Percentiles rank a stretch among this genome's conserved stretches.
Evolutionary conservation across 139 green algal species (phyloP).

Genomic region (Chlorella sp.): DNA sequence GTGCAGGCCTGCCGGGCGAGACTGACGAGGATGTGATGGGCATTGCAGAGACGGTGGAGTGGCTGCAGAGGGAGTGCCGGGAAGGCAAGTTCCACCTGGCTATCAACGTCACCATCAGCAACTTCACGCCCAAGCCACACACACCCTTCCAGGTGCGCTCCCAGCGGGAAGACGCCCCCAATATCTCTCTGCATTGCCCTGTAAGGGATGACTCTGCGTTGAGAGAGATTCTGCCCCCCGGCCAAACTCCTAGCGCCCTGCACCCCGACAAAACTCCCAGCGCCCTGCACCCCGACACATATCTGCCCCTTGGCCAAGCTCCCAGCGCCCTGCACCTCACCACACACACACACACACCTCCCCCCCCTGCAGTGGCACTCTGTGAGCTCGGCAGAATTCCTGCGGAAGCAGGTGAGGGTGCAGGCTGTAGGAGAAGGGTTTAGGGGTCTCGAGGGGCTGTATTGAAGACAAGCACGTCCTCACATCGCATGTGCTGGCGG

Average conservation of each 20-base stretch:
- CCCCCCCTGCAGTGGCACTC: conserved; percentile 54
- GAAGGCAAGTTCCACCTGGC: conserved; percentile 63
- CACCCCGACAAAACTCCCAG: no score
- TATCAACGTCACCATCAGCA: conserved; percentile 76
- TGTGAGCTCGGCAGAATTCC: conserved; percentile 72
- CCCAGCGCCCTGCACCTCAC: no score
- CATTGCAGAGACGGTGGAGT: conserved; percentile 75
- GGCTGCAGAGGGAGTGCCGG: conserved; percentile 73
- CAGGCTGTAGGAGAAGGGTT: no score
- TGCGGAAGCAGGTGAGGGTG: conserved; percentile 64
- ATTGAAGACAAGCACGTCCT: no score
- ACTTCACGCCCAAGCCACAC: conserved; percentile 88
- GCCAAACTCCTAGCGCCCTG: no score
- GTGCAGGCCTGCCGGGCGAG: conserved; percentile 75
- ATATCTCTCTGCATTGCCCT: neutral
- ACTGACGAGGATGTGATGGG: conserved; percentile 83
- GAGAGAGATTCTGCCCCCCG: no score
- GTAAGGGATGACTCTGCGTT: no score
- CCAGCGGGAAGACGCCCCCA: neutral
- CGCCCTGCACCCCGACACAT: no score
- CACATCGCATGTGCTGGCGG: no score
- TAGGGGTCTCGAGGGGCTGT: no score
- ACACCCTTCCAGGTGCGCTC: conserved; percentile 72
- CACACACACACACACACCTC: neutral
- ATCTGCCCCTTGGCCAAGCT: neutral